phyloP scores from a whole-genome alignment of 345 rosid species.

The Kernera saxatilis region DNA sequence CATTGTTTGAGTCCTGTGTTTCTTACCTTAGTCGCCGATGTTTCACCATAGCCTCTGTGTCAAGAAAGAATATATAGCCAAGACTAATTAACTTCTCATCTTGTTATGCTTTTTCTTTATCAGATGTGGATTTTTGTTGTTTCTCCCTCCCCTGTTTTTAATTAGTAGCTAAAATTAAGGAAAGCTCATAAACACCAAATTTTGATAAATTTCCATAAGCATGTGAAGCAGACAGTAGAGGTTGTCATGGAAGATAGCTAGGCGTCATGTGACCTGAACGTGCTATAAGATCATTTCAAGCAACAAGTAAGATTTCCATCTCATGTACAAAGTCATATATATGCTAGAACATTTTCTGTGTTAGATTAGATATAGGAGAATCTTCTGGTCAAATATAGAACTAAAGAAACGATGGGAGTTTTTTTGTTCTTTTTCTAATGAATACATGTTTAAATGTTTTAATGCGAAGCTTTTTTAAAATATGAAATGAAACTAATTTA shows the following conservation, averaged over 20 bases:
- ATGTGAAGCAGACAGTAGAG: not conserved
- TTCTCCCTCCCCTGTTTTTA: constrained; percentile 2
- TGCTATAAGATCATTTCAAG: not conserved
- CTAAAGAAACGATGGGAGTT: too few species aligned
- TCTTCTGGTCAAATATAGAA: too few species aligned
- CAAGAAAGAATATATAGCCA: constrained; percentile 12
- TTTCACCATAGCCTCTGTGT: constrained; percentile 6
- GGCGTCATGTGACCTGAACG: not conserved
- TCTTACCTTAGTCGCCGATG: not conserved
- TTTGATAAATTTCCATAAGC: not conserved
- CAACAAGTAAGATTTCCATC: not conserved
- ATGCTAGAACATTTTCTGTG: too few species aligned
- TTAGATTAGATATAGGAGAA: too few species aligned
- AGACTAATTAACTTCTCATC: not conserved
- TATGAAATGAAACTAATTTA: too few species aligned
- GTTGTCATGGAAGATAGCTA: not conserved
- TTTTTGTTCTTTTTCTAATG: too few species aligned
- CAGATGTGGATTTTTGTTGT: not conserved
- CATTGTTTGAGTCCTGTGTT: constrained; percentile 18
- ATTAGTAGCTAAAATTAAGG: not conserved
- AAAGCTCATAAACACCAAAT: not conserved
- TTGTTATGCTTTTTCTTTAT: not conserved
- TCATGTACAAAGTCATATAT: too few species aligned
- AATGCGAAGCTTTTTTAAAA: too few species aligned
- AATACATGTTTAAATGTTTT: too few species aligned